Evolutionary conservation across 345 rosid species (phyloP).

Genomic region (Eucalyptus cloeziana): DNA sequence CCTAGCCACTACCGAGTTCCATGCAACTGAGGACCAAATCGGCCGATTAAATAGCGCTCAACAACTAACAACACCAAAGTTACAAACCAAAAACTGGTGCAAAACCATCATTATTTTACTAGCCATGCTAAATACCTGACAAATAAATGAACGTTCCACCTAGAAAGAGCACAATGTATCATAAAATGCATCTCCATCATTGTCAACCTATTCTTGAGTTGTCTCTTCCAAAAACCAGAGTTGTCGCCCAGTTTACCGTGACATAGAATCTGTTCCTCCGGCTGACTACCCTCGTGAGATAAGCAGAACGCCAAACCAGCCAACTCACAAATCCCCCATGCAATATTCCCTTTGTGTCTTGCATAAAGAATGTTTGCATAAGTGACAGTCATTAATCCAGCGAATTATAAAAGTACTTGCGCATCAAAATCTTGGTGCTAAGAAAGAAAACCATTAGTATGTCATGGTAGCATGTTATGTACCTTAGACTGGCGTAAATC

Average conservation of each 20-base stretch:
- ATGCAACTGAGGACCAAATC: neutral
- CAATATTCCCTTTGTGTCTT: constrained; percentile 48
- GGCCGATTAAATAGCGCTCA: neutral
- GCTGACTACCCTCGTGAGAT: constrained; percentile 53
- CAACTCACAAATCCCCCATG: constrained; percentile 42
- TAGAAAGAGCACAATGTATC: neutral
- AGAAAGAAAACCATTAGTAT: no score
- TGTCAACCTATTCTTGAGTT: constrained; percentile 38
- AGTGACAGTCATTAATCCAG: neutral
- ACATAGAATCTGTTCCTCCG: constrained; percentile 71
- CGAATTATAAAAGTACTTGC: no score
- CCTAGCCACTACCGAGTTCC: neutral
- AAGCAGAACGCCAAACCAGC: constrained; percentile 53
- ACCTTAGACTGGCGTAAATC: constrained; percentile 65
- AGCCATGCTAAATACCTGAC: neutral
- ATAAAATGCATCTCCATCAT: neutral
- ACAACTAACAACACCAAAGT: neutral
- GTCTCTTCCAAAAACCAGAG: constrained; percentile 60
- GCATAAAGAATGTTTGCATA: neutral
- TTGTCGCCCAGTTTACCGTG: constrained; percentile 59
- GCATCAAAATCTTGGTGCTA: no score
- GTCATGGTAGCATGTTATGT: neutral
- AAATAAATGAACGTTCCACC: neutral
- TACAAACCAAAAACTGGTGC: neutral
- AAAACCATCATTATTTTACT: neutral